Percentiles rank a stretch among this genome's conserved stretches.
Conservation (phyloP, 139 green algal genomes). For the Micractinium sp. region DNA sequence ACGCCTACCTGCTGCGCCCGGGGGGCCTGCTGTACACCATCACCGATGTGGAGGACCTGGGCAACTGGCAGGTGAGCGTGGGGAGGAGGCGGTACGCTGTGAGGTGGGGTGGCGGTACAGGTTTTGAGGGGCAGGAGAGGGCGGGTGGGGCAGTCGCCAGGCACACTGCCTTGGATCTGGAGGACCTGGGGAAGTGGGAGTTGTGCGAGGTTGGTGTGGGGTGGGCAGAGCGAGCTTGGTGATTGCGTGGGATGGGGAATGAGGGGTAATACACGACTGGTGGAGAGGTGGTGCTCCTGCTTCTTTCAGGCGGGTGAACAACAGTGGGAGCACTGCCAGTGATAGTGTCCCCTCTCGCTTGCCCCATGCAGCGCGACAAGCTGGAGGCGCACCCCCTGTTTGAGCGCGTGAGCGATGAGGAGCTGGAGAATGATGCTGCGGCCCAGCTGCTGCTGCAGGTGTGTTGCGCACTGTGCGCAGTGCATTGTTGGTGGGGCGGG, state of each 20-base stretch:
- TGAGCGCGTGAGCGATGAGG: constrained; percentile 79
- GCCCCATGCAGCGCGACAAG: constrained; percentile 53
- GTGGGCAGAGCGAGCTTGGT: not conserved
- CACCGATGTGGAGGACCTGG: constrained; percentile 91
- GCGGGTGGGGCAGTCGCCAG: too few relatives aligned
- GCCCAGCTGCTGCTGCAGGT: constrained; percentile 67
- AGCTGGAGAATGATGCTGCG: constrained; percentile 82
- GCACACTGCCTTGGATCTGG: constrained; percentile 93
- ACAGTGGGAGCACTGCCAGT: too few relatives aligned
- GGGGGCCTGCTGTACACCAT: constrained; percentile 93
- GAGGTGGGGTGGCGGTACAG: too few relatives aligned
- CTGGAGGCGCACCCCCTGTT: constrained; percentile 90
- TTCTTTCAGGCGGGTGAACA: not conserved
- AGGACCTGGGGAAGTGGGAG: constrained; percentile 86
- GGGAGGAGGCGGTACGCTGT: too few relatives aligned
- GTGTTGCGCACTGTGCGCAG: too few relatives aligned
- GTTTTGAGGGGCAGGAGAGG: too few relatives aligned
- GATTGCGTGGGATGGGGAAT: not conserved
- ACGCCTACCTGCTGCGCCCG: constrained; percentile 88
- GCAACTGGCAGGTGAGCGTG: constrained; percentile 81
- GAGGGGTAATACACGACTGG: not conserved
- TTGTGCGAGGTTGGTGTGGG: not conserved
- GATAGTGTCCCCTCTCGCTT: not conserved
- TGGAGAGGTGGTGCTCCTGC: not conserved
- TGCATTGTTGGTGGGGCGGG: too few relatives aligned